Evolutionary conservation across 2,329 filamentous ascomycete genomes (phyloP).

Genomic region (Alternaria conjuncta): DNA sequence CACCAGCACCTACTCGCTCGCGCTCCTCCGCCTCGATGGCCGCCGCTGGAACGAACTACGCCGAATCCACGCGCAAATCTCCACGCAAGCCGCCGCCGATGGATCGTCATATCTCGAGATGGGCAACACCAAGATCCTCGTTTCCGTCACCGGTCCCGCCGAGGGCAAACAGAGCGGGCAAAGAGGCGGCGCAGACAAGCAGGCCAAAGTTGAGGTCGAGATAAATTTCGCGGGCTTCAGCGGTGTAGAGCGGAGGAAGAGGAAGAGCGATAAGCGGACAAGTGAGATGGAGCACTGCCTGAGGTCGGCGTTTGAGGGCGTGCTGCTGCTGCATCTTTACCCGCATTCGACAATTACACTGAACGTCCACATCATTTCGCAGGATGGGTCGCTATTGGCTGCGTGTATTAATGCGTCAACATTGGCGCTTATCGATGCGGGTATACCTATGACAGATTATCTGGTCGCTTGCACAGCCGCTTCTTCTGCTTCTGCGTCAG

Average conservation of each 20-base stretch:
- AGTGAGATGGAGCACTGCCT: conserved; percentile 83
- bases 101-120: conserved; percentile 94
- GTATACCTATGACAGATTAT: conserved; percentile 94
- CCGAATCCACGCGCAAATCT: conserved; percentile 84
- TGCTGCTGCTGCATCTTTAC: conserved; percentile 85
- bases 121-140: conserved; percentile 97
- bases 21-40: conserved; percentile 71
- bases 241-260: conserved; percentile 81
- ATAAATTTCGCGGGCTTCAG: conserved; percentile 88
- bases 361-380: conserved; percentile 83
- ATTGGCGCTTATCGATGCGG: conserved; percentile 90
- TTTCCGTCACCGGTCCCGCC: conserved; percentile 83
- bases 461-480: conserved; percentile 88
- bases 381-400: conserved; percentile 89
- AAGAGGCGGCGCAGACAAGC: conserved; percentile 55
- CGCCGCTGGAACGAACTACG: conserved; percentile 97
- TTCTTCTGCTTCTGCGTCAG: conserved; percentile 66
- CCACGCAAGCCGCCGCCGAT: conserved; percentile 89
- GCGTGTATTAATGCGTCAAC: conserved; percentile 91
- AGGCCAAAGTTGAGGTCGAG: conserved; percentile 77
- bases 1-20: conserved; percentile 88
- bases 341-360: conserved; percentile 85
- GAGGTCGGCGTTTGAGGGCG: conserved; percentile 74
- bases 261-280: conserved; percentile 72
- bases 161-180: conserved; percentile 66